These are phyloP conservation scores for Lithospermum erythrorhizon DNA, from an alignment of 257 asterid species.

Conservation along the genomic window DNA sequence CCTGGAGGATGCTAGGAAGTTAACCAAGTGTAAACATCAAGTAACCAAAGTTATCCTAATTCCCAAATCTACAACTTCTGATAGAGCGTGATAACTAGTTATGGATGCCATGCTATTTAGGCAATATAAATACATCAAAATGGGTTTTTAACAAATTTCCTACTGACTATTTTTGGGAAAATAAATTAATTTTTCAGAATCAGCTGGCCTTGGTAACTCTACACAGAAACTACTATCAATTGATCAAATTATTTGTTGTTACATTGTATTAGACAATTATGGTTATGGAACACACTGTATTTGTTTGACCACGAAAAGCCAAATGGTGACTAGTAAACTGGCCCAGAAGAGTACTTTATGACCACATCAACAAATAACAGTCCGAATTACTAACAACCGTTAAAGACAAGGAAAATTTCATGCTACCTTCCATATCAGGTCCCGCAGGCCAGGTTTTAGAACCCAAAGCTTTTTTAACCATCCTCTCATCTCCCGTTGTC, in stretches of 20 bases:
- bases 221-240: neutral
- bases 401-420: constrained; percentile 12
- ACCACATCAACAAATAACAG: constrained; percentile 1
- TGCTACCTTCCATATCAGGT: constrained; percentile 86
- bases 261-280: too few species aligned
- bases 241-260: too few species aligned
- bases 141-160: neutral
- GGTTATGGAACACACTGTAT: neutral
- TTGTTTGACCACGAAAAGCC: neutral
- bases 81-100: neutral
- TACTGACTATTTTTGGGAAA: neutral
- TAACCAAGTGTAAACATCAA: constrained; percentile 12
- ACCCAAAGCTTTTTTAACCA: constrained; percentile 88
- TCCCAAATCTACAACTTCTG: neutral
- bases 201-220: too few species aligned
- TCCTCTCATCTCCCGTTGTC: constrained; percentile 90
- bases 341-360: too few species aligned
- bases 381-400: constrained; percentile 7
- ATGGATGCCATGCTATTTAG: neutral
- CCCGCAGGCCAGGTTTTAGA: constrained; percentile 57
- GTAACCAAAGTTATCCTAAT: constrained; percentile 7
- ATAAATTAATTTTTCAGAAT: too few species aligned
- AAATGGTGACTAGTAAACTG: too few species aligned
- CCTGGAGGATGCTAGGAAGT: constrained; percentile 40
- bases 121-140: too few species aligned